Evolutionary conservation across 2,329 filamentous ascomycete species (phyloP).

Genomic region (Botrytis byssoidea): DNA sequence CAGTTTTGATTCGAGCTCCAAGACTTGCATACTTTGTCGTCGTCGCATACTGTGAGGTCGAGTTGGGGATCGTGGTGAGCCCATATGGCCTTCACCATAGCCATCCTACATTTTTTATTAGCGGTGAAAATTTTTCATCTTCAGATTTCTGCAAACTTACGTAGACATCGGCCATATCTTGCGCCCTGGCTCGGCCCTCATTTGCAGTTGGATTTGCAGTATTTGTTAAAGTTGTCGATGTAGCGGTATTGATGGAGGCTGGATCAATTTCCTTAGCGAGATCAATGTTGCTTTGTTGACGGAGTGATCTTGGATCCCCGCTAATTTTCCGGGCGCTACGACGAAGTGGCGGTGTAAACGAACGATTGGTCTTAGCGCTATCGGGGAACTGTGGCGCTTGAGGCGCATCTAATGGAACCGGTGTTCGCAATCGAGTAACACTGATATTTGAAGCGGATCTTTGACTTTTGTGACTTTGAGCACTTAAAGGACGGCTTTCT

Average conservation of each 20-base stretch:
- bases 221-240: slow-evolving; percentile 44
- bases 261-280: slow-evolving; percentile 46
- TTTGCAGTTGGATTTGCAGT: slow-evolving; percentile 75
- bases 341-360: slow-evolving; percentile 66
- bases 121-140: slow-evolving; percentile 30
- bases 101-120: slow-evolving; percentile 65
- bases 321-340: slow-evolving; percentile 66
- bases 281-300: slow-evolving; percentile 51
- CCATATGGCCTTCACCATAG: slow-evolving; percentile 82
- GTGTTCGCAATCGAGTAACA: slow-evolving; percentile 37
- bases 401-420: slow-evolving; percentile 28
- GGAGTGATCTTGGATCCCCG: slow-evolving; percentile 72
- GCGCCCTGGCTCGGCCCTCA: slow-evolving; percentile 79
- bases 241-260: slow-evolving; percentile 43
- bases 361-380: slow-evolving; percentile 57
- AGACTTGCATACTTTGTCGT: slow-evolving; percentile 94
- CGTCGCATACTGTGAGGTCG: slow-evolving; percentile 94
- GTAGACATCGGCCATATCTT: slow-evolving; percentile 90
- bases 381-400: slow-evolving; percentile 56
- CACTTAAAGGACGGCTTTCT: slow-evolving; percentile 36
- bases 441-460: slow-evolving; percentile 35
- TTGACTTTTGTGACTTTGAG: slow-evolving; percentile 30
- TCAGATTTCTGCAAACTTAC: slow-evolving; percentile 57
- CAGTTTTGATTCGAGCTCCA: slow-evolving; percentile 83
- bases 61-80: slow-evolving; percentile 87